Conservation (phyloP, 2,329 filamentous ascomycete genomes). For the Botrytis paeoniae region DNA sequence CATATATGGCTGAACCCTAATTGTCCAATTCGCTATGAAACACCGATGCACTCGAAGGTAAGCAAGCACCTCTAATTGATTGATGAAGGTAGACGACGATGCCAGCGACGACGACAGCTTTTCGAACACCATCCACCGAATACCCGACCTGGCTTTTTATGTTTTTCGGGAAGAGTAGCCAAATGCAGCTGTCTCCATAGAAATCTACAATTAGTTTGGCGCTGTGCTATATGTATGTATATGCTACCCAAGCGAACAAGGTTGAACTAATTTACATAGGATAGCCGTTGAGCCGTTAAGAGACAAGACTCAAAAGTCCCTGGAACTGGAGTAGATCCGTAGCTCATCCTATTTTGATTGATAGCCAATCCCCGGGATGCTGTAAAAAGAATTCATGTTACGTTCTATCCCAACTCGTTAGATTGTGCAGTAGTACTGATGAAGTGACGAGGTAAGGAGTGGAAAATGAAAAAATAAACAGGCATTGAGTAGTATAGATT, state of each 20-base stretch:
- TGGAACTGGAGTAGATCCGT: background rate
- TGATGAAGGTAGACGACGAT: background rate
- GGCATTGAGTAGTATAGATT: background rate
- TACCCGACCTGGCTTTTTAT: background rate
- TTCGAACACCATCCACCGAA: background rate
- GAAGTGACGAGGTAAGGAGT: background rate
- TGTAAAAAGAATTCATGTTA: constrained; percentile 5
- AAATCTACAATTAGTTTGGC: background rate
- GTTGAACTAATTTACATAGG: background rate
- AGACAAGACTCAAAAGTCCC: background rate
- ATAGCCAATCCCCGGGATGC: background rate
- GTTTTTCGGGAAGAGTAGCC: background rate
- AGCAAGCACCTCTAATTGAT: background rate
- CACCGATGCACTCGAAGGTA: background rate
- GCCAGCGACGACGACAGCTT: background rate
- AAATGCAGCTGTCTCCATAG: background rate
- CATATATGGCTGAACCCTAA: background rate
- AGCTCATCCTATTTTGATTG: background rate
- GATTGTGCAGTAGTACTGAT: constrained; percentile 1
- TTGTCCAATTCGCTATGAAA: constrained; percentile 11
- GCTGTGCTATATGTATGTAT: background rate
- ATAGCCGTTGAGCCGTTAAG: background rate
- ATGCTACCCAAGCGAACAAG: background rate
- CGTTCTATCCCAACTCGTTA: background rate
- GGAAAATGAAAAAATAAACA: background rate